Evolutionary conservation across 192 early-diverging fungal genomes (phyloP).

Genomic region (Geranomyces variabilis): DNA sequence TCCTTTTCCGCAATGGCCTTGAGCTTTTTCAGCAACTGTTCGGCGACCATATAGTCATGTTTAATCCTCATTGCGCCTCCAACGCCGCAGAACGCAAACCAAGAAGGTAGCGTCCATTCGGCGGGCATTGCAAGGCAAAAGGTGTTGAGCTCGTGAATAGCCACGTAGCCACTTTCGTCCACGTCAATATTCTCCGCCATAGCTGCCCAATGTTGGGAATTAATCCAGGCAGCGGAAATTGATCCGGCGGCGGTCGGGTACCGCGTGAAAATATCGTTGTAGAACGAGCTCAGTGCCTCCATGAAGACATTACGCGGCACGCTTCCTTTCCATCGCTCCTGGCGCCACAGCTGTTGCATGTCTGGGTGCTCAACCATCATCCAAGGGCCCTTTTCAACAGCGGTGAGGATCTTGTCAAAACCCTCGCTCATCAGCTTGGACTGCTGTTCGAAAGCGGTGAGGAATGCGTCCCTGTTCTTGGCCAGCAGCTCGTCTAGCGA

Average conservation of each 20-base stretch:
- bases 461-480: not conserved
- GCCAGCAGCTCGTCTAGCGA: constrained; percentile 9
- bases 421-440: not conserved
- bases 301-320: constrained; percentile 11
- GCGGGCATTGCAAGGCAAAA: not conserved
- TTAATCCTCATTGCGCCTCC: not conserved
- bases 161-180: constrained; percentile 14
- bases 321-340: constrained; percentile 16
- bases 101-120: constrained; percentile 12
- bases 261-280: constrained; percentile 4
- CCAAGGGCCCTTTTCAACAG: constrained; percentile 9
- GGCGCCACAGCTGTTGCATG: constrained; percentile 12
- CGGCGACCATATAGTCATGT: not conserved
- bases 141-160: constrained; percentile 2
- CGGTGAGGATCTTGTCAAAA: constrained; percentile 12
- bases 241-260: constrained; percentile 12
- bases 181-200: constrained; percentile 12
- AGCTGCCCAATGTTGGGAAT: constrained; percentile 11
- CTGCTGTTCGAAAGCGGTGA: constrained; percentile 1
- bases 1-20: not conserved
- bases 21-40: not conserved
- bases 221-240: constrained; percentile 6
- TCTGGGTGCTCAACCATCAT: not conserved
- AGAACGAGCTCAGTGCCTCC: constrained; percentile 7
- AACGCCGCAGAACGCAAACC: constrained; percentile 8